Percentiles rank a stretch among this genome's conserved stretches.
These are phyloP conservation scores for Phyllosticta citriasiana DNA, from an alignment of 2,329 filamentous ascomycete genomes.

Conservation along the genomic window DNA sequence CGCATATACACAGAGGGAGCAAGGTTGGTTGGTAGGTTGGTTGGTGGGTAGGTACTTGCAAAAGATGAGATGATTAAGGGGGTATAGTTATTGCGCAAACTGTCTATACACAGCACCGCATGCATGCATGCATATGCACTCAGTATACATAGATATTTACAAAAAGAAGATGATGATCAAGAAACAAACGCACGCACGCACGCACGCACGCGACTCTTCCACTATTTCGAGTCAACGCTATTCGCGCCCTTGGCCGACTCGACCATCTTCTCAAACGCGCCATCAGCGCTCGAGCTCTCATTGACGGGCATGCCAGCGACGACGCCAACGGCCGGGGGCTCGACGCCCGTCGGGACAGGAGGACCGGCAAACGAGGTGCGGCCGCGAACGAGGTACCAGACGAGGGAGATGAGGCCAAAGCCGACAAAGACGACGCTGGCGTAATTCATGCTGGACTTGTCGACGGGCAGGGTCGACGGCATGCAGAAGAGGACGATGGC, in stretches of 20 bases:
- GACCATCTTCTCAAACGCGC: not conserved
- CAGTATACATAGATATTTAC: no score
- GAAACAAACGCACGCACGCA: no score
- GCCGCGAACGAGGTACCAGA: slow-evolving; percentile 29
- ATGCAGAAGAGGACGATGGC: slow-evolving; percentile 68
- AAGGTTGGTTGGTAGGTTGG: no score
- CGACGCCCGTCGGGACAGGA: slow-evolving; percentile 26
- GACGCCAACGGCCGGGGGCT: slow-evolving; percentile 23
- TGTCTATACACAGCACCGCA: no score
- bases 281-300: slow-evolving; percentile 13
- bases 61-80: no score
- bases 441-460: slow-evolving; percentile 34
- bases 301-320: slow-evolving; percentile 22
- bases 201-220: not conserved
- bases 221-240: not conserved
- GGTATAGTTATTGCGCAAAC: no score
- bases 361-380: slow-evolving; percentile 29
- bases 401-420: slow-evolving; percentile 26
- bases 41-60: no score
- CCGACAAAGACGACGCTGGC: slow-evolving; percentile 32
- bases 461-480: slow-evolving; percentile 41
- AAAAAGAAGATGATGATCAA: no score
- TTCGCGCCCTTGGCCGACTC: not conserved
- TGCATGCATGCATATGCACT: no score
- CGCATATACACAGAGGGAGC: no score